phyloP scores from a whole-genome alignment of 352 stramenopile species.

The Pythium scleroteichum region DNA sequence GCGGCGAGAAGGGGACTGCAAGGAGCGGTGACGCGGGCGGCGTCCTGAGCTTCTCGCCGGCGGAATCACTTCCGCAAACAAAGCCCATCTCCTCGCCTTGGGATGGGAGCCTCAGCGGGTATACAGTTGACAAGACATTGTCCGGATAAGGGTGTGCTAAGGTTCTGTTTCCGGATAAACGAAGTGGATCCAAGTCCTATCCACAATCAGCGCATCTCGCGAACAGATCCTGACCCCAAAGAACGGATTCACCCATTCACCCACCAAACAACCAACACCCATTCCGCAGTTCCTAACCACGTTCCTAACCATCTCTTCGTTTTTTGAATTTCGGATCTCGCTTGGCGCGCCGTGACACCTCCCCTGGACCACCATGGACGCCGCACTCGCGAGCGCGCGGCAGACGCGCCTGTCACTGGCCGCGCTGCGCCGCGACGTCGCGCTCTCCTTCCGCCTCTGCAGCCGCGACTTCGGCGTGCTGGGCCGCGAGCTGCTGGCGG shows the following conservation, averaged over 20 bases:
- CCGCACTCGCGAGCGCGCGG: constrained; percentile 14
- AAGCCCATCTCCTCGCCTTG: constrained; percentile 16
- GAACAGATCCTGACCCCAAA: neutral
- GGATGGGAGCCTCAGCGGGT: constrained; percentile 8
- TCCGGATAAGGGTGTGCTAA: constrained; percentile 8
- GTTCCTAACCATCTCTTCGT: constrained; percentile 7
- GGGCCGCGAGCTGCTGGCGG: constrained; percentile 55
- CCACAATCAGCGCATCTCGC: neutral
- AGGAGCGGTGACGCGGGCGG: neutral
- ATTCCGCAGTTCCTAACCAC: neutral
- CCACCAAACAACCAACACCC: constrained; percentile 1
- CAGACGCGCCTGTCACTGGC: constrained; percentile 46
- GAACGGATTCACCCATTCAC: neutral
- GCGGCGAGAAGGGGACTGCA: constrained; percentile 15
- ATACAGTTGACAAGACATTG: constrained; percentile 25
- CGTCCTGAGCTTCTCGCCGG: constrained; percentile 6
- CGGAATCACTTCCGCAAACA: constrained; percentile 4
- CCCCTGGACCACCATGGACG: constrained; percentile 1
- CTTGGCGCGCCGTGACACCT: constrained; percentile 8
- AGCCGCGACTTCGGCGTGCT: constrained; percentile 71
- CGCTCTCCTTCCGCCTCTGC: constrained; percentile 67
- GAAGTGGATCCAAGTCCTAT: neutral
- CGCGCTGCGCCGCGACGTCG: constrained; percentile 63
- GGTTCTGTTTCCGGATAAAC: constrained; percentile 20
- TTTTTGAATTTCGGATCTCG: constrained; percentile 3